Evolutionary conservation across 2,329 filamentous ascomycete species (phyloP), one percentile per base, ranked within the genome.

Genomic region (Aspergillus thermomutatus): DNA sequence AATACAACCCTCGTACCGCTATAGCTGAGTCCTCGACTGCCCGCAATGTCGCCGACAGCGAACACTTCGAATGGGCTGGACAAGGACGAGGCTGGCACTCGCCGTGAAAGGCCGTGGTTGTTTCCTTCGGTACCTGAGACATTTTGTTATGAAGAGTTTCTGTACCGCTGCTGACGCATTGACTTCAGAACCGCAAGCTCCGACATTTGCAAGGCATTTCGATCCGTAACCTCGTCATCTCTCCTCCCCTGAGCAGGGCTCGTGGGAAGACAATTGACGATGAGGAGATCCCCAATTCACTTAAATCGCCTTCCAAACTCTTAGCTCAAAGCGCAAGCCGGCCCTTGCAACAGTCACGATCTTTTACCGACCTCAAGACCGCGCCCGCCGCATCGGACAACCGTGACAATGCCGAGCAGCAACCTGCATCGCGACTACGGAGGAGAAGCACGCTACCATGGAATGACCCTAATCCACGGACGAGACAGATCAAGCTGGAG

Each of bases 141-240:
- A 23, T 50, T 51, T 28, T 10, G 14, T 9, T 17, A 17, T 14
- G 21, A 27, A 4, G 2, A 23, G 4, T 14, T 14, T 5, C 43
- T 10, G 10, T 31, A 41, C 25, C 34, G 17, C 34, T 11, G 25
- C 21, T 47, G 26, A 46, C 23, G 14, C 49, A 27, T 41, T 17
- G 25, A 10, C 5, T 23, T 3, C 65, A 94, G 82, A 97, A 96
- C 73, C 90, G 92, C 72, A 92, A 89, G 72, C 81, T 97, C 53
- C 87, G 93, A 54, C 92, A 97, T 78, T 83, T 97, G 4, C 87
- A 90, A 66, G 91, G 91, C 64, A 85, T 97, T 65, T 93, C 90
- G 55, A 78, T 97, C 52, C 90, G 93, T 56, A 97, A 97, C 73
- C 80, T 97, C 46, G 87, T 86, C 60, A 87, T 96, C 63, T 79